Evolutionary conservation across 306 rosid genomes (phyloP).

Genomic region (Pueraria montana): DNA sequence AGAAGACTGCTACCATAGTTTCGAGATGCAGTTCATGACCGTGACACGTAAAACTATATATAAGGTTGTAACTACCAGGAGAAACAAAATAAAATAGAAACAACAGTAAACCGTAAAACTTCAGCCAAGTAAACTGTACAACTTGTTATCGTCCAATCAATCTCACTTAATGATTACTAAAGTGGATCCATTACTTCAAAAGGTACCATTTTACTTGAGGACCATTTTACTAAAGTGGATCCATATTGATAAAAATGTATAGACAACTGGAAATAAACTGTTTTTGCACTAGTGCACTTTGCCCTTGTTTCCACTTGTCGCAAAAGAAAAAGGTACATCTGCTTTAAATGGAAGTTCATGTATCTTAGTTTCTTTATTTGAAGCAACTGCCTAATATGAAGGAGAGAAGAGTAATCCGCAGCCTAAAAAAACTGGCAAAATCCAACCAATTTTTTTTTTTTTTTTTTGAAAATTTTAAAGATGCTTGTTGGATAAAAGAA

Average conservation of each 20-base stretch:
- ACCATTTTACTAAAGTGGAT: neutral
- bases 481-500: neutral
- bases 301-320: neutral
- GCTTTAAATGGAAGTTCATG: neutral
- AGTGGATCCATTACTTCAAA: neutral
- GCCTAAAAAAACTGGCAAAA: neutral
- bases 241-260: neutral
- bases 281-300: neutral
- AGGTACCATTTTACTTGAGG: no score
- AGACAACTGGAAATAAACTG: neutral
- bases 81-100: neutral
- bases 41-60: no score
- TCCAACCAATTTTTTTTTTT: neutral
- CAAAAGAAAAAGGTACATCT: neutral
- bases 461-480: neutral
- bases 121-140: neutral
- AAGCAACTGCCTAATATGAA: constrained; percentile 3
- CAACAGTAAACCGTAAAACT: neutral
- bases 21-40: neutral
- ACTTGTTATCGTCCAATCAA: neutral
- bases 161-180: neutral
- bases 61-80: neutral
- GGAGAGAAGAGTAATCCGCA: neutral
- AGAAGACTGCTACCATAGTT: neutral
- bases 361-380: neutral